These are phyloP conservation scores for Calonectria hongkongensis DNA, from an alignment of 2,329 filamentous ascomycete genomes.

Conservation along the genomic window DNA sequence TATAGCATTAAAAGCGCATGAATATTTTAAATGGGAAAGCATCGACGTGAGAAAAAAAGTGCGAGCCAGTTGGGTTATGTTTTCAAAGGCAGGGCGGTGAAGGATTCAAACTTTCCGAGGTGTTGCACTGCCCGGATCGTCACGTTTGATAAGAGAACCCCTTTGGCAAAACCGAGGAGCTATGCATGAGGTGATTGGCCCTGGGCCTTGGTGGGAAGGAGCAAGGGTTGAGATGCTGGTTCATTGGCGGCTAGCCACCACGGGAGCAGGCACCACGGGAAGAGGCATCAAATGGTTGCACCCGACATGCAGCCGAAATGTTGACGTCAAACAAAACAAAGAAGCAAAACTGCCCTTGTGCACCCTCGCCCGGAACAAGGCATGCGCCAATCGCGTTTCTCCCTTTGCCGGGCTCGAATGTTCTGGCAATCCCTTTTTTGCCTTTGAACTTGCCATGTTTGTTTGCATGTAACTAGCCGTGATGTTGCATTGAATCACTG, in stretches of 20 bases:
- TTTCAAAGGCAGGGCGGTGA: slow-evolving; percentile 4
- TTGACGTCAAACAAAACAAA: background rate
- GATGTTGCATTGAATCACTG: slow-evolving; percentile 21
- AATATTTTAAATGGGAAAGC: background rate
- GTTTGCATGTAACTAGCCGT: background rate
- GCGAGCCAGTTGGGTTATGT: background rate
- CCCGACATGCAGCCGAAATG: background rate
- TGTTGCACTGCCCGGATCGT: background rate
- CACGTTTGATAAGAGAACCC: slow-evolving; percentile 14
- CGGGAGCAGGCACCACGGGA: background rate
- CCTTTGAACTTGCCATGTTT: background rate
- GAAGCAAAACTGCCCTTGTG: background rate
- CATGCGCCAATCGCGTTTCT: background rate
- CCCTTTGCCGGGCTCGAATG: background rate
- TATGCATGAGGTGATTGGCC: slow-evolving; percentile 1
- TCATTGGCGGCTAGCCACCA: slow-evolving; percentile 12
- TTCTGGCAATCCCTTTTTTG: slow-evolving; percentile 7
- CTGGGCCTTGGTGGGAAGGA: background rate
- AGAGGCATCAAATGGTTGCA: background rate
- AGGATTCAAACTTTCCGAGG: slow-evolving; percentile 21
- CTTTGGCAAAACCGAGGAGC: slow-evolving; percentile 11
- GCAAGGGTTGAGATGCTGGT: slow-evolving; percentile 5
- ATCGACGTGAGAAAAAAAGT: background rate
- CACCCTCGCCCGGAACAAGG: background rate
- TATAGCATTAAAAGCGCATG: background rate